phyloP scores from a whole-genome alignment of 176 grass and related monocot genomes.

The Bonia amplexicaulis region DNA sequence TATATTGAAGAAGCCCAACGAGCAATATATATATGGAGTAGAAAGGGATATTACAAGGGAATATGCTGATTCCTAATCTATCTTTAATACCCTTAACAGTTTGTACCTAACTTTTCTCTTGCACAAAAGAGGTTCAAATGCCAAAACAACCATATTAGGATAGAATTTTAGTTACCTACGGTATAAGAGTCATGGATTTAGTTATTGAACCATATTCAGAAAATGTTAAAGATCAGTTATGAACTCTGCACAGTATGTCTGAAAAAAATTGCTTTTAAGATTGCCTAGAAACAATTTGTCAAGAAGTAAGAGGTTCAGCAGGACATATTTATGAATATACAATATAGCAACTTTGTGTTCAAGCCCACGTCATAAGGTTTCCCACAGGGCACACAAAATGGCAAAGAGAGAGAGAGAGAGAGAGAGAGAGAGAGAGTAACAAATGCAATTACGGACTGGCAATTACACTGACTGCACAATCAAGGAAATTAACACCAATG shows the following conservation, averaged over 20 bases:
- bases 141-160: not conserved
- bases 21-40: too few relatives aligned
- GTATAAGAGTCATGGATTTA: not conserved
- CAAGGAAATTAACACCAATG: not conserved
- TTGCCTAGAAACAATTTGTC: not conserved
- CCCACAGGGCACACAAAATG: not conserved
- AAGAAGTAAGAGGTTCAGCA: not conserved
- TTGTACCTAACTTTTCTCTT: not conserved
- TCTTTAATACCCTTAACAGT: not conserved
- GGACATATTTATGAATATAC: not conserved
- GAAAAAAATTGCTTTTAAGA: not conserved
- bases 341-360: not conserved
- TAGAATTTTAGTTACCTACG: not conserved
- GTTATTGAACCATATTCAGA: not conserved
- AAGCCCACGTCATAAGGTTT: not conserved
- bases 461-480: not conserved
- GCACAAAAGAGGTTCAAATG: not conserved
- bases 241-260: not conserved
- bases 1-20: too few relatives aligned
- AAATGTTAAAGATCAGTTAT: not conserved
- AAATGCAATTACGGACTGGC: not conserved
- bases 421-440: not conserved
- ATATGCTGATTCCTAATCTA: too few relatives aligned
- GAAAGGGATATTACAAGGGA: too few relatives aligned
- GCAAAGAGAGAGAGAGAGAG: not conserved